Evolutionary conservation across 2,329 filamentous ascomycete species (phyloP).

Genomic region (Ceratocystiopsis sp.): DNA sequence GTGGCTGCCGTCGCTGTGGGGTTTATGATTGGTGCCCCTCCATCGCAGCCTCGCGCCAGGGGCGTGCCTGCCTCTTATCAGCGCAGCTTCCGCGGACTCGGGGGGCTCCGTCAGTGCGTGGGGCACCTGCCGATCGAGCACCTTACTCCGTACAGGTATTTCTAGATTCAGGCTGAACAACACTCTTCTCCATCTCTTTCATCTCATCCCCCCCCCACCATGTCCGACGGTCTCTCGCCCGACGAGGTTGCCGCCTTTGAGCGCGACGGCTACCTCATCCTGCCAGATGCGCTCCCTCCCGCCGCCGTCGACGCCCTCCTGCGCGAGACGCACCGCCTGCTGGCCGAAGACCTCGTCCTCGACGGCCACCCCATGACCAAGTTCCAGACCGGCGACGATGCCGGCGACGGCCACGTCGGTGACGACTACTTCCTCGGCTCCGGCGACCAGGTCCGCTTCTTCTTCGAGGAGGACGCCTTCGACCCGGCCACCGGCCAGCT

Average conservation of each 20-base stretch:
- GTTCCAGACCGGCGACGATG: slow-evolving; percentile 66
- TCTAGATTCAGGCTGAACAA: no score
- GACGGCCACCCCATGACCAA: slow-evolving; percentile 77
- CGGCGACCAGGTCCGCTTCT: slow-evolving; percentile 87
- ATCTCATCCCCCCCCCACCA: not conserved
- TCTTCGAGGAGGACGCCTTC: slow-evolving; percentile 94
- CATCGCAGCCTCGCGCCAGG: no score
- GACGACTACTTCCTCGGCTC: slow-evolving; percentile 87
- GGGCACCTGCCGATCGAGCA: no score
- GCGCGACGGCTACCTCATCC: slow-evolving; percentile 75
- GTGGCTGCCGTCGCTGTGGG: not conserved
- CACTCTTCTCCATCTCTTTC: no score
- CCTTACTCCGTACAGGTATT: no score
- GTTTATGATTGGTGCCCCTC: no score
- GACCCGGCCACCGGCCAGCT: slow-evolving; percentile 41
- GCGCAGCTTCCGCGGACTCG: no score
- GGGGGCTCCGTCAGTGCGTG: no score
- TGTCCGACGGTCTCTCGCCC: slow-evolving; percentile 41
- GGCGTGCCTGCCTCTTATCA: no score
- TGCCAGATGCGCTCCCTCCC: slow-evolving; percentile 57
- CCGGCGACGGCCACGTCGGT: slow-evolving; percentile 55
- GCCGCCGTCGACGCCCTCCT: slow-evolving; percentile 52
- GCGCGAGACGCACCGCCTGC: slow-evolving; percentile 54
- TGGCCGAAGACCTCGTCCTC: slow-evolving; percentile 55
- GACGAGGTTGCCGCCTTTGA: slow-evolving; percentile 58